Evolutionary conservation across 2,329 filamentous ascomycete species (phyloP).

Genomic region (Pseudogymnoascus sp.): DNA sequence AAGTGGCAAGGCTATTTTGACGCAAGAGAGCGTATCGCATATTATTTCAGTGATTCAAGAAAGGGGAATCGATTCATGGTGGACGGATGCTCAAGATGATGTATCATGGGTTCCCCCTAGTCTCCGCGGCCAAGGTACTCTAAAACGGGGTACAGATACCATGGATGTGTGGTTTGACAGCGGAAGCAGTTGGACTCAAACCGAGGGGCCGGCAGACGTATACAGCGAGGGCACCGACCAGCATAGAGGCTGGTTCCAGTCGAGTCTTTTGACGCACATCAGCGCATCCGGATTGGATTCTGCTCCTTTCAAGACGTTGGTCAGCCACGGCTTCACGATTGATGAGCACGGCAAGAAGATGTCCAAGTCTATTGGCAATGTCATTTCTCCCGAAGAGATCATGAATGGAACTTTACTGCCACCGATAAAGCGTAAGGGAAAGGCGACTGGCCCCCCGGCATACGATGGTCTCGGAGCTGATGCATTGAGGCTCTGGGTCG

Average conservation of each 20-base stretch:
- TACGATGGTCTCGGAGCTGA: constrained; percentile 78
- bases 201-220: constrained; percentile 61
- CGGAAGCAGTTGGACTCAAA: constrained; percentile 80
- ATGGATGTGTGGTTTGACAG: constrained; percentile 99
- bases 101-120: constrained; percentile 67
- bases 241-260: constrained; percentile 98
- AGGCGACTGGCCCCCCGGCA: constrained; percentile 37
- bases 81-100: constrained; percentile 74
- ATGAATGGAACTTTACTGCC: constrained; percentile 77
- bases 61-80: constrained; percentile 89
- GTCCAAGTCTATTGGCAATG: constrained; percentile 95
- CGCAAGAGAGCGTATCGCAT: constrained; percentile 70
- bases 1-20: constrained; percentile 70
- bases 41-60: constrained; percentile 73
- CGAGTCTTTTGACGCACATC: constrained; percentile 80
- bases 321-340: constrained; percentile 92
- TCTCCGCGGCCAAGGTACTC: constrained; percentile 49
- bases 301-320: constrained; percentile 80
- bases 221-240: constrained; percentile 95
- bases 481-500: constrained; percentile 83
- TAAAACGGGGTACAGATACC: constrained; percentile 77
- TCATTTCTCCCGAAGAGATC: constrained; percentile 72
- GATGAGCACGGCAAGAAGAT: constrained; percentile 92
- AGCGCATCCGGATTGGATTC: constrained; percentile 31
- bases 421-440: constrained; percentile 54